Percentiles rank a stretch among this genome's conserved stretches.
Conservation (phyloP, 352 stramenopile genomes). For the Phytophthora sp. region DNA sequence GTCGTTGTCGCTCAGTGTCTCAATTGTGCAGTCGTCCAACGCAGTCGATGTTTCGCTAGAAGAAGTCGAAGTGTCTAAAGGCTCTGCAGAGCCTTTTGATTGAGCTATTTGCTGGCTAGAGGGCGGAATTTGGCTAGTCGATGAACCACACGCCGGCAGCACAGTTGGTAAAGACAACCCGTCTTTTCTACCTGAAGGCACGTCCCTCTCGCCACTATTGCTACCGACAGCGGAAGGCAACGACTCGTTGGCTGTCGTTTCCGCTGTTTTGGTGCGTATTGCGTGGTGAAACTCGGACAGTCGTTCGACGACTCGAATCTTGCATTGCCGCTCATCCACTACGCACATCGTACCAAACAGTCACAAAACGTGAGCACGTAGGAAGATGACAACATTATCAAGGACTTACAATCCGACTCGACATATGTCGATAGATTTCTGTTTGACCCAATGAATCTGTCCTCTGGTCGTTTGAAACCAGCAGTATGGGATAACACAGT, state of each 20-base stretch:
- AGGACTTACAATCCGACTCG: conserved; percentile 65
- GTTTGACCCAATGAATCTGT: conserved; percentile 32
- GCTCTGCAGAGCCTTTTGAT: conserved; percentile 2
- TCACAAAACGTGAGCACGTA: conserved; percentile 2
- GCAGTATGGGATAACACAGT: conserved; percentile 21
- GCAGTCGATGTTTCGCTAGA: conserved; percentile 26
- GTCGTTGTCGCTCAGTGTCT: conserved; percentile 78
- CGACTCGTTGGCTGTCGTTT: conserved; percentile 15
- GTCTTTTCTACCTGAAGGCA: conserved; percentile 9
- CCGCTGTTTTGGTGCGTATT: conserved; percentile 61
- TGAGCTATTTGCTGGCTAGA: conserved; percentile 3
- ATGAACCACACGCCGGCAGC: background rate
- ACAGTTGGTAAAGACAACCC: conserved; percentile 1
- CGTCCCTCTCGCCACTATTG: conserved; percentile 6
- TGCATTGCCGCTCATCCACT: conserved; percentile 90
- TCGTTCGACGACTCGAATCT: conserved; percentile 87
- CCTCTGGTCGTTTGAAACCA: conserved; percentile 24
- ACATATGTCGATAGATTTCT: conserved; percentile 68
- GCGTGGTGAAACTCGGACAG: conserved; percentile 84
- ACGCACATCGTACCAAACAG: conserved; percentile 15
- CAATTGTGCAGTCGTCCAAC: conserved; percentile 79
- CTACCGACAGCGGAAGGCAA: conserved; percentile 1
- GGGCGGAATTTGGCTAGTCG: conserved; percentile 20
- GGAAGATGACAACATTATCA: background rate
- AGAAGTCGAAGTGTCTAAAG: conserved; percentile 8